Evolutionary conservation across 106 monocot genomes (phyloP).

Genomic region (Chionographis japonica): DNA sequence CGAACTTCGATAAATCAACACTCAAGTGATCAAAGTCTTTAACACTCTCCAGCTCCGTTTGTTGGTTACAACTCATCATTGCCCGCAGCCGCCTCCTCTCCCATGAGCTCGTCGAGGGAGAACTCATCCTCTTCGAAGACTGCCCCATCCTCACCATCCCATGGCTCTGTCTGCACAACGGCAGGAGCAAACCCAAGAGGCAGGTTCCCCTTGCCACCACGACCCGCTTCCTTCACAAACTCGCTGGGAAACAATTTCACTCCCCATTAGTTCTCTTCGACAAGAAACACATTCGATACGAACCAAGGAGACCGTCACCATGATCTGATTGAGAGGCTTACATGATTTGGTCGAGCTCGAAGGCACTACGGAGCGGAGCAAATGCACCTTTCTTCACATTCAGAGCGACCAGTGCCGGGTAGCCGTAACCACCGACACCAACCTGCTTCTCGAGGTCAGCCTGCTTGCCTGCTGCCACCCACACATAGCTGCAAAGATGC

Average conservation of each 20-base stretch:
- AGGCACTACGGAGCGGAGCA: conserved; percentile 95
- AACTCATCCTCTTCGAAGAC: conserved; percentile 92
- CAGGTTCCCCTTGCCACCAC: conserved; percentile 92
- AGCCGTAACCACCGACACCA: conserved; percentile 97
- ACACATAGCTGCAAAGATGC: conserved; percentile 61
- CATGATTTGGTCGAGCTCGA: conserved; percentile 69
- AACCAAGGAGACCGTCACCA: background rate
- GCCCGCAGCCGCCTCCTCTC: conserved; percentile 24
- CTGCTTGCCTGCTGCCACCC: conserved; percentile 90
- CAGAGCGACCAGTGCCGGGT: conserved; percentile 91
- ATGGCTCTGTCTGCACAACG: conserved; percentile 56
- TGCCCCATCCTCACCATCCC: conserved; percentile 96
- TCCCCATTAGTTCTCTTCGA: background rate
- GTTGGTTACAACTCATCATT: conserved; percentile 70
- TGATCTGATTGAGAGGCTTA: conserved; percentile 19
- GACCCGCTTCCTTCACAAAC: conserved; percentile 95
- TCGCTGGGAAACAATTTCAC: conserved; percentile 40
- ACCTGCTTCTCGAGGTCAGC: conserved; percentile 89
- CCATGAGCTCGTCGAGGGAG: conserved; percentile 96
- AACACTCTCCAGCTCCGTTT: no score
- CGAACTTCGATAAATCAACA: no score
- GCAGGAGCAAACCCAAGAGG: conserved; percentile 50
- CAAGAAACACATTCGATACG: background rate
- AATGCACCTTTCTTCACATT: conserved; percentile 87
- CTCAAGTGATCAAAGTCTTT: no score